Conservation (phyloP, 192 early-diverging fungal genomes). For the Podila horticola region DNA sequence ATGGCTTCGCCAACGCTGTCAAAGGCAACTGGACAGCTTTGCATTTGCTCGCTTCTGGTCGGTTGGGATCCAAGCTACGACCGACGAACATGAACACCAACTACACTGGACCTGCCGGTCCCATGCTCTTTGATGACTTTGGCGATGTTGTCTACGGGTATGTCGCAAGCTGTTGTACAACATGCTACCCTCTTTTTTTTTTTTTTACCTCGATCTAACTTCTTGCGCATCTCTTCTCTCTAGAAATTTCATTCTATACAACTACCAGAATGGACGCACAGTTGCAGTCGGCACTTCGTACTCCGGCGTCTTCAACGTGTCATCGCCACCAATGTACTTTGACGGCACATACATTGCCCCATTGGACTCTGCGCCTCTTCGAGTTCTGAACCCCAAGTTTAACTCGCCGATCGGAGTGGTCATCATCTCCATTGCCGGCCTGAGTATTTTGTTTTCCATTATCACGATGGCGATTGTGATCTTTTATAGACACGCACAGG, state of each 20-base stretch:
- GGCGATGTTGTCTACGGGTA: conserved; percentile 39
- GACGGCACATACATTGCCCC: conserved; percentile 43
- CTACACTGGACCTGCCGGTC: conserved; percentile 57
- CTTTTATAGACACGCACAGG: conserved; percentile 41
- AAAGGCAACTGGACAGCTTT: conserved; percentile 42
- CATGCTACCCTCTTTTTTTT: neutral
- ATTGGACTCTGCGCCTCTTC: conserved; percentile 27
- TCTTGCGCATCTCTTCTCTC: conserved; percentile 1
- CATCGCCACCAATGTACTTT: conserved; percentile 49
- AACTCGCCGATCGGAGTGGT: conserved; percentile 31
- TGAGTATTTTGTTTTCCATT: conserved; percentile 40
- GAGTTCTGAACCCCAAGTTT: conserved; percentile 43
- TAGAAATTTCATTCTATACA: conserved; percentile 55
- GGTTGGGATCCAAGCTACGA: conserved; percentile 39
- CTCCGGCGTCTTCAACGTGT: conserved; percentile 39
- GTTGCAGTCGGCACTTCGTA: conserved; percentile 46
- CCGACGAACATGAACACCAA: conserved; percentile 53
- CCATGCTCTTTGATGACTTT: conserved; percentile 32
- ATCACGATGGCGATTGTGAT: conserved; percentile 49
- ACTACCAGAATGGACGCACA: conserved; percentile 43
- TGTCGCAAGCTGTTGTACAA: neutral
- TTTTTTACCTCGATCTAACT: neutral
- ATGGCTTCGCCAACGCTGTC: conserved; percentile 50
- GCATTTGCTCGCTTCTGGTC: conserved; percentile 18
- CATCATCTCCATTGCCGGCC: conserved; percentile 27